These are phyloP conservation scores for Sextonia rubra DNA, from an alignment of 164 flowering plant species.

Conservation along the genomic window DNA sequence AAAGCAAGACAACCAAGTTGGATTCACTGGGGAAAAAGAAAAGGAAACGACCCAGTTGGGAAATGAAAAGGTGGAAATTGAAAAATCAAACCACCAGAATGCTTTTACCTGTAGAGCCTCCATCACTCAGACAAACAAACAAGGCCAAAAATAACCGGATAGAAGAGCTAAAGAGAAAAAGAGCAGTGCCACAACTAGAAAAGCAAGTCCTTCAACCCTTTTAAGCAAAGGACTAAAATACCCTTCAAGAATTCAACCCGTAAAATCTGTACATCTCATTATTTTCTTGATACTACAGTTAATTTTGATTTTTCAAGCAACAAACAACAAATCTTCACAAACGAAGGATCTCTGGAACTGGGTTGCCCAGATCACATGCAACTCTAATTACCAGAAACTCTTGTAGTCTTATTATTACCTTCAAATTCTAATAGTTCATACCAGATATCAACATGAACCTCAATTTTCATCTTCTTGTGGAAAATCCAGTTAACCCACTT, in stretches of 20 bases:
- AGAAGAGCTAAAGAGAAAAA: neutral
- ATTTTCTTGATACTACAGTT: neutral
- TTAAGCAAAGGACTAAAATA: neutral
- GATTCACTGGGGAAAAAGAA: neutral
- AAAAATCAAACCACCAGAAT: neutral
- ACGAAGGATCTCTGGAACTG: neutral
- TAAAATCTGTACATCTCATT: neutral
- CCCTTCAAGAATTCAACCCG: neutral
- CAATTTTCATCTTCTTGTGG: no score
- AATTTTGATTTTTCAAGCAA: slow-evolving; percentile 4
- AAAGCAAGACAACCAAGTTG: neutral
- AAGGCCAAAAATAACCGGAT: no score
- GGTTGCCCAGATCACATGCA: no score
- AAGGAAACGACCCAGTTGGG: no score
- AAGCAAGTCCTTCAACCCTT: neutral
- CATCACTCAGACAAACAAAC: neutral
- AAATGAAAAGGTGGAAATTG: neutral
- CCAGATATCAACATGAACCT: no score
- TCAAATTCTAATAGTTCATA: no score
- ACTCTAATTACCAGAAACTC: no score
- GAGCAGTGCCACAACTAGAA: neutral
- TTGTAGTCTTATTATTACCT: no score
- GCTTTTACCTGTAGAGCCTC: neutral
- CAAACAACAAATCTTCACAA: neutral
- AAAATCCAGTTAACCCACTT: no score